Percentiles rank a stretch among this genome's conserved stretches.
phyloP scores from a whole-genome alignment of 2,329 filamentous ascomycete species.

The Ilyonectria sp. region DNA sequence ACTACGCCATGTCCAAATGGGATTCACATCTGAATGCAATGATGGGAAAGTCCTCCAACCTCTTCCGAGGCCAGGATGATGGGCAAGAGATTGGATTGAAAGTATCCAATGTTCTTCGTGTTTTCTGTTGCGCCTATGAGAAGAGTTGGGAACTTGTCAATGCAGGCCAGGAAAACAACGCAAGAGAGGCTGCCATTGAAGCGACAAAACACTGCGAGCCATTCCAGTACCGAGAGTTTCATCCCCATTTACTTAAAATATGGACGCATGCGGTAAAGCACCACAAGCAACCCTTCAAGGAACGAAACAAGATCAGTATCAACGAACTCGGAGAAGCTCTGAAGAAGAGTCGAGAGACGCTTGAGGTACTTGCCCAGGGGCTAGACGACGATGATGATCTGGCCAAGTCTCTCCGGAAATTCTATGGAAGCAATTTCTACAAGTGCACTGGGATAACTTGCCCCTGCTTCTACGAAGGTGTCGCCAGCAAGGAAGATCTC shows the following conservation, averaged over 20 bases:
- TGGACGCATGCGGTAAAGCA: conserved; percentile 23
- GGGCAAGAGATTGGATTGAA: not conserved
- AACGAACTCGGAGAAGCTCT: conserved; percentile 39
- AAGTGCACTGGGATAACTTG: conserved; percentile 60
- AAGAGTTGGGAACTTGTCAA: not conserved
- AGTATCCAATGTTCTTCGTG: not conserved
- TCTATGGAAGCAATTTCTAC: conserved; percentile 57
- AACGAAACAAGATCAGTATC: conserved; percentile 26
- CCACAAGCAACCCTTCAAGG: conserved; percentile 9
- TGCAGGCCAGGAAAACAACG: not conserved
- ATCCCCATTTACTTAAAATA: not conserved
- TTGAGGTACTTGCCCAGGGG: conserved; percentile 46
- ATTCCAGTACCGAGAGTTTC: not conserved
- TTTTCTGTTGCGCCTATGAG: not conserved
- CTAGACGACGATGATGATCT: conserved; percentile 34
- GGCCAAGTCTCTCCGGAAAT: conserved; percentile 35
- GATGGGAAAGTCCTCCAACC: conserved; percentile 17
- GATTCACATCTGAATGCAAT: conserved; percentile 49
- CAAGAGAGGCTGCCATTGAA: not conserved
- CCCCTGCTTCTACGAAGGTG: conserved; percentile 60
- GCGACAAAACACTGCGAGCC: not conserved
- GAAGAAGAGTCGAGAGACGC: conserved; percentile 32
- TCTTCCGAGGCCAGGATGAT: not conserved
- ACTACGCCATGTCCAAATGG: conserved; percentile 57
- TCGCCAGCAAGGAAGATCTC: conserved; percentile 47